phyloP scores from a whole-genome alignment of 2,329 filamentous ascomycete genomes.

The Zymoseptoria passerinii region DNA sequence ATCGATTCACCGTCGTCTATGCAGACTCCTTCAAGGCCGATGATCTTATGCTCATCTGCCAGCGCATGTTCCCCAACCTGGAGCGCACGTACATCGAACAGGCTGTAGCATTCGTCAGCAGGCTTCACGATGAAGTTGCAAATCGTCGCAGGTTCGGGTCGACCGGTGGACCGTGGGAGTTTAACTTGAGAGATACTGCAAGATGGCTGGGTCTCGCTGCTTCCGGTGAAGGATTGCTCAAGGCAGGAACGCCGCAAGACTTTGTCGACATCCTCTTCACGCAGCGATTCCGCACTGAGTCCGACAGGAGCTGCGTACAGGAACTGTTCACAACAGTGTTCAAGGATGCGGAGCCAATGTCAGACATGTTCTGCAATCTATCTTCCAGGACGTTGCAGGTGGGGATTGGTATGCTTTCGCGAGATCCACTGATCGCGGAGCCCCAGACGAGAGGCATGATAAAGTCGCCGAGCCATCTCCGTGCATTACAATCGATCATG shows the following conservation, averaged over 20 bases:
- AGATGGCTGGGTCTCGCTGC: constrained; percentile 73
- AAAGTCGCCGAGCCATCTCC: constrained; percentile 46
- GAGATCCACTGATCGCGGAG: constrained; percentile 38
- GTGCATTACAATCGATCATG: constrained; percentile 76
- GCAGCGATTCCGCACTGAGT: constrained; percentile 72
- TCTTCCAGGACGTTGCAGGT: constrained; percentile 63
- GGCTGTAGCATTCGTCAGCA: constrained; percentile 71
- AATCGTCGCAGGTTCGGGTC: constrained; percentile 46
- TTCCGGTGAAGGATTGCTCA: constrained; percentile 52
- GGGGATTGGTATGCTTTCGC: constrained; percentile 62
- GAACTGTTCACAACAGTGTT: constrained; percentile 61
- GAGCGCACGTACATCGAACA: constrained; percentile 51
- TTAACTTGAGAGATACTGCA: constrained; percentile 83
- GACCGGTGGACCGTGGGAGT: constrained; percentile 78
- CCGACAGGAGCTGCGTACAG: constrained; percentile 59
- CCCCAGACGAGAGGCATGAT: constrained; percentile 1
- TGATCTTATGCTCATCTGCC: constrained; percentile 75
- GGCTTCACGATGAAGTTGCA: constrained; percentile 65
- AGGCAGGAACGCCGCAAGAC: constrained; percentile 54
- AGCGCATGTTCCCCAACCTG: constrained; percentile 63
- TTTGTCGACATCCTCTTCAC: constrained; percentile 75
- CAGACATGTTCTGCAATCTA: constrained; percentile 63
- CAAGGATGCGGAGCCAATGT: constrained; percentile 32
- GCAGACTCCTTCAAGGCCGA: constrained; percentile 78
- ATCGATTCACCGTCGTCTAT: constrained; percentile 96